phyloP scores from a whole-genome alignment of 163 green algal species.

The Scenedesmus sp. region DNA sequence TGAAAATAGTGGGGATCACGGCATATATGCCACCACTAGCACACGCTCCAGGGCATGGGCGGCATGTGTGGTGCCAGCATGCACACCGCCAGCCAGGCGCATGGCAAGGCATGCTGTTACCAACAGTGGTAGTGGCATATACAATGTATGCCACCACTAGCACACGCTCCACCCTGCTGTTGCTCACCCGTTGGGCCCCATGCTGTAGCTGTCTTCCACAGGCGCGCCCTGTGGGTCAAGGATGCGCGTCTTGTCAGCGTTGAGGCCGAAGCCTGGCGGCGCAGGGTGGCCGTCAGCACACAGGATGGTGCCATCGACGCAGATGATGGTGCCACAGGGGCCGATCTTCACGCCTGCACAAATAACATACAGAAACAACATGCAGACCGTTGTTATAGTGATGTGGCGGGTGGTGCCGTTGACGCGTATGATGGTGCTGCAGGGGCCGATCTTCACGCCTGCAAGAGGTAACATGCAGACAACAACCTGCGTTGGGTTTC shows the following conservation, averaged over 20 bases:
- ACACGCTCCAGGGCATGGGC: too few relatives aligned
- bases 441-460: constrained; percentile 6
- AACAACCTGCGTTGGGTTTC: too few relatives aligned
- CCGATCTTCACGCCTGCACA: constrained; percentile 18
- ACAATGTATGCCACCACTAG: background rate
- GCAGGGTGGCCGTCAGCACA: background rate
- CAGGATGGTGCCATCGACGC: constrained; percentile 10
- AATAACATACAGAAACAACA: too few relatives aligned
- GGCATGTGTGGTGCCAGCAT: too few relatives aligned
- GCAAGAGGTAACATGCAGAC: background rate
- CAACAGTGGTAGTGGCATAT: background rate
- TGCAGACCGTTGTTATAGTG: too few relatives aligned
- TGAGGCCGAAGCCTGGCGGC: background rate
- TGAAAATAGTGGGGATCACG: too few relatives aligned
- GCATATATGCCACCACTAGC: too few relatives aligned
- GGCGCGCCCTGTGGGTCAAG: background rate
- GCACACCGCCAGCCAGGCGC: too few relatives aligned
- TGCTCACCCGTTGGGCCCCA: constrained; percentile 33
- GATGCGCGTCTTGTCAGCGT: constrained; percentile 5
- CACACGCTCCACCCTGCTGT: background rate
- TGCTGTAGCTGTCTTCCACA: background rate
- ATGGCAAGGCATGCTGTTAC: too few relatives aligned
- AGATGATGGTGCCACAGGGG: background rate
- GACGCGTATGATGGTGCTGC: constrained; percentile 17
- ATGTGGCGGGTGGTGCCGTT: background rate